Evolutionary conservation across 257 asterid species (phyloP).

Genomic region (Echites panduratus): DNA sequence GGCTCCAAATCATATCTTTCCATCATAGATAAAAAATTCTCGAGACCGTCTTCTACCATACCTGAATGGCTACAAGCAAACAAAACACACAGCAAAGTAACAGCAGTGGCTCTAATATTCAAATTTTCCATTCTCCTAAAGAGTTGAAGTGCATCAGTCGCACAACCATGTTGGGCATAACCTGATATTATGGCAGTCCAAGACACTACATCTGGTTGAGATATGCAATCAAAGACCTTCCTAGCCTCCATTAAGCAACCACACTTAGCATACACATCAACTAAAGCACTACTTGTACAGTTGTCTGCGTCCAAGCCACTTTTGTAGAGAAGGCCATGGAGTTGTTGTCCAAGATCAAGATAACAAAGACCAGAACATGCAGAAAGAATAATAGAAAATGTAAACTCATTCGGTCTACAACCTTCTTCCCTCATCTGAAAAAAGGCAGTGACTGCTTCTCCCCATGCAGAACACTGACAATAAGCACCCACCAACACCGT

Average conservation of each 20-base stretch:
- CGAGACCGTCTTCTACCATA: slow-evolving; percentile 46
- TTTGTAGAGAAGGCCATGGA: slow-evolving; percentile 38
- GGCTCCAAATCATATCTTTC: slow-evolving; percentile 33
- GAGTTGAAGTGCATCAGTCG: slow-evolving; percentile 30
- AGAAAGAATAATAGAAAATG: slow-evolving; percentile 39
- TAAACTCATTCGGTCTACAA: slow-evolving; percentile 32
- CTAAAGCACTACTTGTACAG: slow-evolving; percentile 37
- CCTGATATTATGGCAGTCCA: slow-evolving; percentile 49
- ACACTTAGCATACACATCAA: slow-evolving; percentile 56
- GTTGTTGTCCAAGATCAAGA: slow-evolving; percentile 43
- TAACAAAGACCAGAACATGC: slow-evolving; percentile 43
- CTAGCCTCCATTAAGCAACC: slow-evolving; percentile 44
- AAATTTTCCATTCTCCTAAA: slow-evolving; percentile 36
- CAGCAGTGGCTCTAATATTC: slow-evolving; percentile 30
- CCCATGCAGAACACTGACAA: slow-evolving; percentile 38
- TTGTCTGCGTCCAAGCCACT: slow-evolving; percentile 28
- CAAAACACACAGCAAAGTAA: slow-evolving; percentile 47
- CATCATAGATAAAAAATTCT: slow-evolving; percentile 37
- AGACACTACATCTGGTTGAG: slow-evolving; percentile 43
- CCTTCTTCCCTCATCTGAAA: slow-evolving; percentile 46
- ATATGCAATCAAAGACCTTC: slow-evolving; percentile 29
- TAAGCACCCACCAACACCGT: slow-evolving; percentile 41
- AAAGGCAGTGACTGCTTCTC: slow-evolving; percentile 34
- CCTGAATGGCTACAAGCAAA: slow-evolving; percentile 61
- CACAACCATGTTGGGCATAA: slow-evolving; percentile 48